Evolutionary conservation across 805 yeast species (phyloP).

Genomic region (Ogataea naganishii): DNA sequence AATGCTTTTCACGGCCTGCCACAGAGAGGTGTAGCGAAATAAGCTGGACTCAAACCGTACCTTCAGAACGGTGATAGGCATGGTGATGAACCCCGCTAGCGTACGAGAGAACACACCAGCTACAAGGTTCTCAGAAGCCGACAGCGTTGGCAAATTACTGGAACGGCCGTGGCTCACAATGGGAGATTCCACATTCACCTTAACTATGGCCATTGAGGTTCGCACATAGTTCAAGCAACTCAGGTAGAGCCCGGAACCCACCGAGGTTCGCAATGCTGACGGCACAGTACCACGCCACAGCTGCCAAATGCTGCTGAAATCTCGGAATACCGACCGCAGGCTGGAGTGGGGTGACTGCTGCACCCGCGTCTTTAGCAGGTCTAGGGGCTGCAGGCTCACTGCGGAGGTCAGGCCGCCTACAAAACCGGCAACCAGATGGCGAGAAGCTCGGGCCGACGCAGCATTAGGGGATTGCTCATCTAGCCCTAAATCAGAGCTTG

Average conservation of each 20-base stretch:
- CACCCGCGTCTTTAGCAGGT: conserved; percentile 76
- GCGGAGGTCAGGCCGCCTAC: conserved; percentile 80
- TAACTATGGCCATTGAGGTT: conserved; percentile 32
- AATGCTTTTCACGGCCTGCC: conserved; percentile 51
- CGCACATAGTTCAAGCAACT: conserved; percentile 62
- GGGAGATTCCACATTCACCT: conserved; percentile 2
- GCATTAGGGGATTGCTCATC: too few species aligned
- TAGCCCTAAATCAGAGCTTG: too few species aligned
- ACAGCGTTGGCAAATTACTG: conserved; percentile 54
- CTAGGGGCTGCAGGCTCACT: conserved; percentile 78
- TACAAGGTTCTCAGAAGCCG: conserved; percentile 57
- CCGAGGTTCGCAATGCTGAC: conserved; percentile 79
- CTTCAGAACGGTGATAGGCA: conserved; percentile 91
- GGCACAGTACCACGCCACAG: conserved; percentile 95
- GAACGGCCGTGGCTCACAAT: conserved; percentile 3
- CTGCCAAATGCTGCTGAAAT: conserved; percentile 34
- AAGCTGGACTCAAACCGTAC: conserved; percentile 81
- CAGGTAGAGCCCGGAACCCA: conserved; percentile 84
- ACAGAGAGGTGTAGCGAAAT: conserved; percentile 59
- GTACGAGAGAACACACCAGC: conserved; percentile 79
- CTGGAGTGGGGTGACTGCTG: conserved; percentile 46
- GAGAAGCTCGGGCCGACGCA: too few species aligned
- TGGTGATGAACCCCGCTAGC: conserved; percentile 73
- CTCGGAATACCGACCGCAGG: conserved; percentile 24
- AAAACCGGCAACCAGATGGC: conserved; percentile 75